phyloP scores from a whole-genome alignment of 2,329 filamentous ascomycete species.

The Hirsutella thompsonii region DNA sequence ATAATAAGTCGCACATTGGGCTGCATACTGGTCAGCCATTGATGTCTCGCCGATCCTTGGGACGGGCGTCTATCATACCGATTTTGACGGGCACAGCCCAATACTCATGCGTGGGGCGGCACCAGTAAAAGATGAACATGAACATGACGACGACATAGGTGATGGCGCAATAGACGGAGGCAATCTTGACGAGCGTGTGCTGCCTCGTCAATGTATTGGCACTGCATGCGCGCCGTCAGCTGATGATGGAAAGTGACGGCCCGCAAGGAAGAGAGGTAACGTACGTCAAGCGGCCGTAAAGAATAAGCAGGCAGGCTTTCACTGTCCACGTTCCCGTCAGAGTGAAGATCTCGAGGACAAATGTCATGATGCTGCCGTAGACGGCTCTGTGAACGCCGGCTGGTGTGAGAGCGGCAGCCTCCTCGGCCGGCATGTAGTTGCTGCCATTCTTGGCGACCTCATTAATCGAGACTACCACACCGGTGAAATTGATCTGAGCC shows the following conservation, averaged over 20 bases:
- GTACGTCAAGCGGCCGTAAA: conserved; percentile 40
- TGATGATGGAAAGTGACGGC: no score
- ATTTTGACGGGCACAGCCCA: conserved; percentile 33
- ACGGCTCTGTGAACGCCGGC: conserved; percentile 26
- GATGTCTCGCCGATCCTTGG: not conserved
- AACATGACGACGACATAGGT: conserved; percentile 35
- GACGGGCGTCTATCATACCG: conserved; percentile 5
- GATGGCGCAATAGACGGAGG: conserved; percentile 27
- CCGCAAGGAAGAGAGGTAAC: conserved; percentile 5
- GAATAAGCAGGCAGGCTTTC: conserved; percentile 37
- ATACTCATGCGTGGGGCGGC: conserved; percentile 35
- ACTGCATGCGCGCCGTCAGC: conserved; percentile 2
- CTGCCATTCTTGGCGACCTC: conserved; percentile 29
- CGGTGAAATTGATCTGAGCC: conserved; percentile 12
- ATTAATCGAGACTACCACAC: conserved; percentile 28
- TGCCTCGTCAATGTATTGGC: conserved; percentile 16
- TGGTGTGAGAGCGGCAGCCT: conserved; percentile 27
- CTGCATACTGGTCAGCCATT: conserved; percentile 5
- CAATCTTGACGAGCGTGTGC: conserved; percentile 24
- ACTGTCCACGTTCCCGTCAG: conserved; percentile 36
- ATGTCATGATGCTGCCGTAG: conserved; percentile 39
- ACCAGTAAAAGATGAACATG: conserved; percentile 40
- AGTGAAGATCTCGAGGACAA: conserved; percentile 40
- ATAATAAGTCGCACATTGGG: conserved; percentile 31
- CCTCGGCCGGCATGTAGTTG: conserved; percentile 26